These are phyloP conservation scores for Fusarium hostae DNA, from an alignment of 2,329 filamentous ascomycete species.

Conservation along the genomic window DNA sequence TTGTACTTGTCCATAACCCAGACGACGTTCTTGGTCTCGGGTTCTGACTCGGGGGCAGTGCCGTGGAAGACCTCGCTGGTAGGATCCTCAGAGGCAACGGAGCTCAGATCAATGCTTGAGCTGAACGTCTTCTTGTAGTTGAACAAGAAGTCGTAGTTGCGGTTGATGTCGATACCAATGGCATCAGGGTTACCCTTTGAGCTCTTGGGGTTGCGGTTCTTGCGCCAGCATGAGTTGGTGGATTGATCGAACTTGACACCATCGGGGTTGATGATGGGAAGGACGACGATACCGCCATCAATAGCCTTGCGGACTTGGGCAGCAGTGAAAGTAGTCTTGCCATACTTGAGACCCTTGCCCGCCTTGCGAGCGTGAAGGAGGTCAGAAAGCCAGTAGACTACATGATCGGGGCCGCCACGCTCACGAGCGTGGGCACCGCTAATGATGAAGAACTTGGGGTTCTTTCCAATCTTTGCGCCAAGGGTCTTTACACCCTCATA, in stretches of 20 bases:
- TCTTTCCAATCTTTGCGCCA: conserved; percentile 57
- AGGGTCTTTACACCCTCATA: conserved; percentile 54
- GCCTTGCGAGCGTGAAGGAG: conserved; percentile 63
- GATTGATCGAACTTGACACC: conserved; percentile 63
- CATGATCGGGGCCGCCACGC: conserved; percentile 65
- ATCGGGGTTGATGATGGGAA: conserved; percentile 66
- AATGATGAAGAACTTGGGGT: conserved; percentile 63
- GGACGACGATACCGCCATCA: conserved; percentile 62
- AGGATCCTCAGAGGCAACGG: conserved; percentile 54
- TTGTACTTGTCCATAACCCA: conserved; percentile 62
- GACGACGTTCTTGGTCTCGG: conserved; percentile 65
- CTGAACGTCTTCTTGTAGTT: conserved; percentile 60
- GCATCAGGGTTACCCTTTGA: conserved; percentile 47
- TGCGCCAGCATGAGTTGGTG: conserved; percentile 63
- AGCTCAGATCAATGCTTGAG: conserved; percentile 49
- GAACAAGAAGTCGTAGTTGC: conserved; percentile 69
- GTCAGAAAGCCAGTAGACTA: conserved; percentile 68
- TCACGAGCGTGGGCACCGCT: conserved; percentile 68
- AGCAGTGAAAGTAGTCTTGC: conserved; percentile 61
- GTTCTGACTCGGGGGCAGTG: conserved; percentile 62
- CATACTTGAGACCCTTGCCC: conserved; percentile 62
- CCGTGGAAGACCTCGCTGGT: conserved; percentile 62
- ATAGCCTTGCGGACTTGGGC: conserved; percentile 63
- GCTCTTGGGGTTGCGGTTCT: conserved; percentile 62
- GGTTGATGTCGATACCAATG: conserved; percentile 64